Base-by-base conservation (phyloP, 2,329 filamentous ascomycete genomes). In the Microdochium trichocladiopsis region DNA sequence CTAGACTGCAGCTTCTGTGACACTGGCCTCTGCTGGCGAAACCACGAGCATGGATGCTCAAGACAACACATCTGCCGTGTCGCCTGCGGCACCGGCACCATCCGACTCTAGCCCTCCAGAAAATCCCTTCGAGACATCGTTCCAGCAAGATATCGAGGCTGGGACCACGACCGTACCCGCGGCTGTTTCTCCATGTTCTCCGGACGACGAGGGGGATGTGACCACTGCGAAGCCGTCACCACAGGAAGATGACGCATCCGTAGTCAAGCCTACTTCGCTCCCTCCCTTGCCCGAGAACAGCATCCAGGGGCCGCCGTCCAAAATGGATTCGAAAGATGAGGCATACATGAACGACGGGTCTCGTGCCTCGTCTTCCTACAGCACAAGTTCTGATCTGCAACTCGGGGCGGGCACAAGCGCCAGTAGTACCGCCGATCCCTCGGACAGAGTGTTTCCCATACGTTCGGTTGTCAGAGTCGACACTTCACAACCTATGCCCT, bases 381-480 rank as follows among this genome's bases (percentile, higher is more conserved):
- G 73, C 52, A 58, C 63, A 9, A 60, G 62, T 36, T 75, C 73
- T 2, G 75, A 77, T 25, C 67, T 59, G 41, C 74, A 74, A 51
- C 60, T 64, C 4, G 64, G 65, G 14, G 58, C 69, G 48, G 57
- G 57, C 48, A 56, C 56, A 31, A 63, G 62, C 51, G 58, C 61
- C 12, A 64, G 59, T 51, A 63, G 57, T 51, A 62, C 58, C 49
- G 61, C 63, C 22, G 69, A 72, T 49, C 62, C 64, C 25, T 65
- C 67, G 28, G 77, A 92, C 61, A 79, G 87, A 51, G 86, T 93
- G 4, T 93, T 88, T 52, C 88, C 88, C n/a, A 87, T 93, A 28
- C 82, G 87, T 49, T 91, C 87, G n/a, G 84, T 89, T 45, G 75
- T 93, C 23, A 88, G 82, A 6, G 81, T 92, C 41, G 84, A 88